A percentile compares a stretch with the other conserved stretches of the same genome.
Evolutionary conservation across 352 stramenopile species (phyloP).

Genomic region (Phytophthora pini): DNA sequence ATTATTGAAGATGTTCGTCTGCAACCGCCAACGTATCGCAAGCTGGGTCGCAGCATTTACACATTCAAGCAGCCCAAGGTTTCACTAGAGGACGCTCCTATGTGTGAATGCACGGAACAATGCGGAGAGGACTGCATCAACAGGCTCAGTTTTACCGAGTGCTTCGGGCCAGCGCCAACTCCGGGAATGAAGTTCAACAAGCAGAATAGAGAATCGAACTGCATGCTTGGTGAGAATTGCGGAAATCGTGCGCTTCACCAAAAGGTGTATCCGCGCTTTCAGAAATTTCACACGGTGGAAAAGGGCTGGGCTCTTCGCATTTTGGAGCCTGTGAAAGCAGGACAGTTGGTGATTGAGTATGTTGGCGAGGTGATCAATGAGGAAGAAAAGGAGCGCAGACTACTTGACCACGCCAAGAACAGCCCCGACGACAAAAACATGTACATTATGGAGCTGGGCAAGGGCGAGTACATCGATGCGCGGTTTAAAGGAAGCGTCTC

Average conservation of each 20-base stretch:
- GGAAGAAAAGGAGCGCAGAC: conserved; percentile 88
- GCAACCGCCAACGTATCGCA: conserved; percentile 79
- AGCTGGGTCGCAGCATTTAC: conserved; percentile 82
- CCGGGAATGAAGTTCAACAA: conserved; percentile 75
- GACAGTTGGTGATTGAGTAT: conserved; percentile 94
- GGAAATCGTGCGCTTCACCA: conserved; percentile 92
- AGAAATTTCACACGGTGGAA: conserved; percentile 81
- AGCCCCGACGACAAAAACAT: conserved; percentile 96
- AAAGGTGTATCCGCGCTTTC: conserved; percentile 73
- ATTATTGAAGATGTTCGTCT: conserved; percentile 81
- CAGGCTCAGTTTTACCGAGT: conserved; percentile 92
- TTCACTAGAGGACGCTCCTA: conserved; percentile 77
- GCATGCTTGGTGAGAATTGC: conserved; percentile 88
- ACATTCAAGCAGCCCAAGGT: conserved; percentile 85
- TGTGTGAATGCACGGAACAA: conserved; percentile 75
- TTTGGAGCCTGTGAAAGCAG: conserved; percentile 80
- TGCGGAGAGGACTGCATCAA: conserved; percentile 96
- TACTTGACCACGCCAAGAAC: conserved; percentile 83
- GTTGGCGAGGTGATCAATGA: conserved; percentile 96
- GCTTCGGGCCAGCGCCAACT: conserved; percentile 76
- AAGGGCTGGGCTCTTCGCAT: conserved; percentile 93
- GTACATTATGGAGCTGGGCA: conserved; percentile 95
- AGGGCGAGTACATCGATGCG: conserved; percentile 96
- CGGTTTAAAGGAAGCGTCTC: conserved; percentile 93
- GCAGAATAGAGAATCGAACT: conserved; percentile 89